Evolutionary conservation across 805 yeast genomes (phyloP).

Genomic region (Geotrichum ghanense): DNA sequence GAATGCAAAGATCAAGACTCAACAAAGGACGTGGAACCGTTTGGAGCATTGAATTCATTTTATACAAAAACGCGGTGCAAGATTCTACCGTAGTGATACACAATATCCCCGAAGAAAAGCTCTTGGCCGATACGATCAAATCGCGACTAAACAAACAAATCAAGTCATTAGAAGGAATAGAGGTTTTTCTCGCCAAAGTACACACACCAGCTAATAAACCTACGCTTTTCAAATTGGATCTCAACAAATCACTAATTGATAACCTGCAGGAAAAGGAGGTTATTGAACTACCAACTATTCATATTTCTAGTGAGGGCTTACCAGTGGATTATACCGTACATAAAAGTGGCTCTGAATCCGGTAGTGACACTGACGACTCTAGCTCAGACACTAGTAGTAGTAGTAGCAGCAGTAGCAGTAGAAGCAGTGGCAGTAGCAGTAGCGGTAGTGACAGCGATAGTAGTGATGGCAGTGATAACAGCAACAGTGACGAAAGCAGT

Average conservation of each 20-base stretch:
- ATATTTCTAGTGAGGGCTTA: conserved; percentile 4
- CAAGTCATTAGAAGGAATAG: neutral
- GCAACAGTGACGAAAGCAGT: conserved; percentile 5
- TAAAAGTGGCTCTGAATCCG: conserved; percentile 7
- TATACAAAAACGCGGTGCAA: conserved; percentile 25
- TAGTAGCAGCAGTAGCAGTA: conserved; percentile 10
- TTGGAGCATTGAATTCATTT: conserved; percentile 75
- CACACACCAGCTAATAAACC: neutral
- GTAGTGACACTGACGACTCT: conserved; percentile 10
- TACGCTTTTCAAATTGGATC: conserved; percentile 9
- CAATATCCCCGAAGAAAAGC: neutral
- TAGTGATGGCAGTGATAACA: conserved; percentile 15
- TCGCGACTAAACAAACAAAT: conserved; percentile 9
- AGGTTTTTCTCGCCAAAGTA: neutral
- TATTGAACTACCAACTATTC: conserved; percentile 68
- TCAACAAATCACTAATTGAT: conserved; percentile 31
- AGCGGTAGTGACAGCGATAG: conserved; percentile 10
- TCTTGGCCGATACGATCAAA: conserved; percentile 12
- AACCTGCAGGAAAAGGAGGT: conserved; percentile 47
- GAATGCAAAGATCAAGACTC: conserved; percentile 54
- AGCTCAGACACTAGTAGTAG: conserved; percentile 10
- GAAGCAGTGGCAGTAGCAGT: conserved; percentile 6
- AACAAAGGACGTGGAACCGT: conserved; percentile 49
- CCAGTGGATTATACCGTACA: neutral
- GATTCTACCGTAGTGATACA: conserved; percentile 4